phyloP scores from a whole-genome alignment of 148 eudicot genomes.

The Rhododendron simsii region DNA sequence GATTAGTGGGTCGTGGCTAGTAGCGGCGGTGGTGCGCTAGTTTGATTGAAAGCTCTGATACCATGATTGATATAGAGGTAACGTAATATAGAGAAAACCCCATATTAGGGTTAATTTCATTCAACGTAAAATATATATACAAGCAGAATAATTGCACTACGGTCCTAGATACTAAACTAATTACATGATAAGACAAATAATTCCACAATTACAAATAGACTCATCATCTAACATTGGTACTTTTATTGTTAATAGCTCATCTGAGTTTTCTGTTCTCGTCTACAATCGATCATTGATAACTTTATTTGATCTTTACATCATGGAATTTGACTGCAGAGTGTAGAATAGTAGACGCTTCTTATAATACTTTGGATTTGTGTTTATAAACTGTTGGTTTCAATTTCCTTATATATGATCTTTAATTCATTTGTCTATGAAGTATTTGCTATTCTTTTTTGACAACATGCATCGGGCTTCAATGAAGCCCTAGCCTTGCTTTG shows the following conservation, averaged over 20 bases:
- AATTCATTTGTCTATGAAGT: background rate
- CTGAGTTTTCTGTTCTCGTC: background rate
- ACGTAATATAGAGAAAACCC: no score
- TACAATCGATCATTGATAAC: background rate
- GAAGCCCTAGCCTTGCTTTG: background rate
- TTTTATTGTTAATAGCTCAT: background rate
- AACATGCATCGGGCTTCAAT: background rate
- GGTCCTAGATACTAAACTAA: no score
- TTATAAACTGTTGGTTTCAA: background rate
- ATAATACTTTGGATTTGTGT: background rate
- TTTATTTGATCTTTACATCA: background rate
- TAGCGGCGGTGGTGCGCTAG: no score
- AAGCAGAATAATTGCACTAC: no score
- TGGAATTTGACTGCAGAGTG: background rate
- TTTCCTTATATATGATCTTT: background rate
- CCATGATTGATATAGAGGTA: no score
- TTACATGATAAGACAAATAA: no score
- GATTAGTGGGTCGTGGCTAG: no score
- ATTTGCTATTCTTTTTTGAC: background rate
- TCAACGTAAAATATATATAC: no score
- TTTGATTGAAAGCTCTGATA: no score
- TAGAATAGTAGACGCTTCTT: background rate
- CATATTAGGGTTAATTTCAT: no score
- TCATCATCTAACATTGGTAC: no score
- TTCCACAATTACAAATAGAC: no score